Conservation (phyloP, 345 rosid genomes). For the Zanthoxylum bungeanum region DNA sequence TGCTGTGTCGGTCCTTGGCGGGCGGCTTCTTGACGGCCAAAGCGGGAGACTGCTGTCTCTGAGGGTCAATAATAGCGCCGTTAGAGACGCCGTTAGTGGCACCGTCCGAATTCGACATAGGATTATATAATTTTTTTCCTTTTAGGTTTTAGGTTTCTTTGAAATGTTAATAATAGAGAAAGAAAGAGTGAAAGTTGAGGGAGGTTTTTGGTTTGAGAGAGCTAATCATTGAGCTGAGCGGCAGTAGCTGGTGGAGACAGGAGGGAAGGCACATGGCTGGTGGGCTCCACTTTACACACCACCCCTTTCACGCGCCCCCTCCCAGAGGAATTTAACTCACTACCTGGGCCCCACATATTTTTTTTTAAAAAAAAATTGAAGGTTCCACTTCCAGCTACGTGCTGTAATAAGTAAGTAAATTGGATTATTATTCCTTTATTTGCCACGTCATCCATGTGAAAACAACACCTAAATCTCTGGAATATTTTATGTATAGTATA, state of each 20-base stretch:
- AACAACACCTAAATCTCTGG: neutral
- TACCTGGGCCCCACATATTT: neutral
- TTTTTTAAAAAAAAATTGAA: slow-evolving; percentile 3
- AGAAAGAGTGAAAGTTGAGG: neutral
- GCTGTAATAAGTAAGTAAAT: slow-evolving; percentile 11
- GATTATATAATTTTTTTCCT: too few species aligned
- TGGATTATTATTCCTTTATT: neutral
- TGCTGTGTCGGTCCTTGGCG: slow-evolving; percentile 94
- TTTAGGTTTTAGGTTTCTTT: neutral
- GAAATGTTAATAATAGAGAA: neutral
- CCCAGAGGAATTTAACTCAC: neutral
- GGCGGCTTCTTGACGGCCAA: slow-evolving; percentile 80
- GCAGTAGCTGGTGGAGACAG: slow-evolving; percentile 99
- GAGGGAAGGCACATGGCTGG: slow-evolving; percentile 97
- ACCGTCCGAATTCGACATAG: slow-evolving; percentile 59
- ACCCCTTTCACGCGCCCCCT: too few species aligned
- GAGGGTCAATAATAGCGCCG: slow-evolving; percentile 55
- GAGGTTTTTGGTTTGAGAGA: slow-evolving; percentile 22
- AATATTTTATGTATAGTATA: neutral
- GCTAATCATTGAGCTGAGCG: slow-evolving; percentile 96
- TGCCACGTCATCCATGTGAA: neutral
- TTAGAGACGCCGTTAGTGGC: slow-evolving; percentile 30
- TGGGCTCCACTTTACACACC: slow-evolving; percentile 55
- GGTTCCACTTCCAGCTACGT: slow-evolving; percentile 38
- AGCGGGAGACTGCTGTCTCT: slow-evolving; percentile 38